Percentiles rank a stretch among this genome's conserved stretches.
Evolutionary conservation across 139 green algal genomes (phyloP).

Genomic region (Deuterostichococcus epilithicus): DNA sequence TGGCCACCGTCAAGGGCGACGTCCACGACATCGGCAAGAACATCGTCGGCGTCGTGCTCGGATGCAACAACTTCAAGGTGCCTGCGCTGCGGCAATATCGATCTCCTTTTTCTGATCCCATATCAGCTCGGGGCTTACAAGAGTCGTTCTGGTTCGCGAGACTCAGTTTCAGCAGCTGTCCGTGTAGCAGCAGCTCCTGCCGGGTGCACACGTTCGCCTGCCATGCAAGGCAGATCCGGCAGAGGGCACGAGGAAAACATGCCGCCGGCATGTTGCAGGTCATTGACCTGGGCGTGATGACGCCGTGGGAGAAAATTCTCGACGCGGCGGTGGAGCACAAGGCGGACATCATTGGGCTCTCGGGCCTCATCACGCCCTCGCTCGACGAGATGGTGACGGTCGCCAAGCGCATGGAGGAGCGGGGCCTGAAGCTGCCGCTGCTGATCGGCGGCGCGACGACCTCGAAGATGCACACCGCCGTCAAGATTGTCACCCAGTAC

Average conservation of each 20-base stretch:
- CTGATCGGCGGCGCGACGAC: constrained; percentile 98
- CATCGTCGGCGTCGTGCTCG: constrained; percentile 97
- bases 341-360: constrained; percentile 95
- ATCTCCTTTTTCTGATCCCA: too few relatives aligned
- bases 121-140: too few relatives aligned
- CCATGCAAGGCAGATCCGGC: too few relatives aligned
- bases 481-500: constrained; percentile 96
- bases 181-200: too few relatives aligned
- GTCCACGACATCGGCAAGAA: constrained; percentile 99
- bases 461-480: constrained; percentile 98
- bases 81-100: not conserved
- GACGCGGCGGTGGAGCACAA: constrained; percentile 84
- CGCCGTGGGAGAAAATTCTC: constrained; percentile 92
- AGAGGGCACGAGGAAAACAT: too few relatives aligned
- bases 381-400: constrained; percentile 98
- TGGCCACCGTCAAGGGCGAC: constrained; percentile 98
- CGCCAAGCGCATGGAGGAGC: constrained; percentile 91
- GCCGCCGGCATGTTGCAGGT: too few relatives aligned
- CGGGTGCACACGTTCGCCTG: too few relatives aligned
- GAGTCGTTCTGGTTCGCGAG: too few relatives aligned
- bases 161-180: too few relatives aligned
- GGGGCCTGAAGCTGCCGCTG: constrained; percentile 81
- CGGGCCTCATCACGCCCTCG: constrained; percentile 95
- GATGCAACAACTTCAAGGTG: constrained; percentile 99
- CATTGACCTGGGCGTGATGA: constrained; percentile 97